phyloP scores from a whole-genome alignment of 768 basidiomycete species.

The Lyophyllum atratum region DNA sequence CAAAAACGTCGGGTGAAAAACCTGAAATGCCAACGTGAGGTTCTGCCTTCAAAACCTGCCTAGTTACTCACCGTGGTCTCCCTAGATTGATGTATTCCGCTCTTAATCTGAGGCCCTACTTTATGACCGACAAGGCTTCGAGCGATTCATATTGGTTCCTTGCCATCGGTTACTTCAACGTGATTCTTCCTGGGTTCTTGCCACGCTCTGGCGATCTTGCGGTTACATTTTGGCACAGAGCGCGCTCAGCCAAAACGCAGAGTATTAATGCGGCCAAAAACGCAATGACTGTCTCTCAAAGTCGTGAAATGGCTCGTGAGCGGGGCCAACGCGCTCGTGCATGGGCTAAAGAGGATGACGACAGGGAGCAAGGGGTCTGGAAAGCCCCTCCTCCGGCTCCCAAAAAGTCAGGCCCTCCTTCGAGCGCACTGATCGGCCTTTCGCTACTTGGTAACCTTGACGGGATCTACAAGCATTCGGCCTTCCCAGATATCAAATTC shows the following conservation, averaged over 20 bases:
- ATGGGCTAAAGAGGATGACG: constrained; percentile 81
- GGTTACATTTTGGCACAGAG: constrained; percentile 73
- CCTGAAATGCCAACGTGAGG: constrained; percentile 56
- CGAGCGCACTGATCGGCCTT: constrained; percentile 69
- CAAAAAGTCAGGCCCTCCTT: constrained; percentile 39
- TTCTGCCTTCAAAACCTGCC: not conserved
- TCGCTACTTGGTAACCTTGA: constrained; percentile 87
- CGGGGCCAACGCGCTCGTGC: constrained; percentile 58
- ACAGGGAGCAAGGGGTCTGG: constrained; percentile 48
- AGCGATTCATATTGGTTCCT: constrained; percentile 79
- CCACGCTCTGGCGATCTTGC: constrained; percentile 43
- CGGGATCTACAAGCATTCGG: constrained; percentile 72
- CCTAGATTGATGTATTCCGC: constrained; percentile 84
- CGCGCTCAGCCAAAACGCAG: constrained; percentile 66
- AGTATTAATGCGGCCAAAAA: constrained; percentile 66
- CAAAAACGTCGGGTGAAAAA: constrained; percentile 43
- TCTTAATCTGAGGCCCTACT: constrained; percentile 71
- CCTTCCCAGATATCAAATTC: constrained; percentile 58
- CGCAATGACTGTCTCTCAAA: constrained; percentile 61
- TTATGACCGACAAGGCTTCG: constrained; percentile 40
- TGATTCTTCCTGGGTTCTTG: constrained; percentile 75
- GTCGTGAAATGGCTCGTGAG: constrained; percentile 64
- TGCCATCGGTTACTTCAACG: constrained; percentile 81
- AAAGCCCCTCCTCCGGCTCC: constrained; percentile 26
- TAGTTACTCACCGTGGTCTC: not conserved